Evolutionary conservation across 192 early-diverging fungal genomes (phyloP).

Genomic region (Coemansia sp.): DNA sequence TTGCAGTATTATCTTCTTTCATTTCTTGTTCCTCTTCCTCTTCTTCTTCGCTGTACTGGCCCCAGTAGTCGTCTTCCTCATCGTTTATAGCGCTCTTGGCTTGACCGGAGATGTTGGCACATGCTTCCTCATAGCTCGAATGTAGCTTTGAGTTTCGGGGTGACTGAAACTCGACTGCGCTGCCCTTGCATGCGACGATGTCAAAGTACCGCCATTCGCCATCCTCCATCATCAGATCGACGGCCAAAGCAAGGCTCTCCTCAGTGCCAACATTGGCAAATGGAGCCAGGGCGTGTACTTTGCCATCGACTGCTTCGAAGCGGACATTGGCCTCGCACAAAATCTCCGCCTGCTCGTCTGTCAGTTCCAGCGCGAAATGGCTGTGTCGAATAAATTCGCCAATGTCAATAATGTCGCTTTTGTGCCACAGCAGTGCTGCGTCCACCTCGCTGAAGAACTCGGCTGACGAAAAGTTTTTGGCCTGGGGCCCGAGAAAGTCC

Average conservation of each 20-base stretch:
- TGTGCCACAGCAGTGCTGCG: conserved; percentile 15
- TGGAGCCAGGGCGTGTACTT: conserved; percentile 27
- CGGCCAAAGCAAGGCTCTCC: background rate
- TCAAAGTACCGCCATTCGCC: conserved; percentile 39
- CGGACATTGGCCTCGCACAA: conserved; percentile 19
- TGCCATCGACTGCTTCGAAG: conserved; percentile 13
- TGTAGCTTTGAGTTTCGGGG: background rate
- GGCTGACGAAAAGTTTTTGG: background rate
- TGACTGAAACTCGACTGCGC: background rate
- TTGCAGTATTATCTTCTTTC: background rate
- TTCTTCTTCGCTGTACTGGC: conserved; percentile 24
- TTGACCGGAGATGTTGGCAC: background rate
- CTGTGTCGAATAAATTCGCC: conserved; percentile 38
- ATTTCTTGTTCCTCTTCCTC: background rate
- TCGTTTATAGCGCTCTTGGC: background rate
- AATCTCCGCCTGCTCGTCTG: conserved; percentile 39
- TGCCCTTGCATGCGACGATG: background rate
- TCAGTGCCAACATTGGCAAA: conserved; percentile 15
- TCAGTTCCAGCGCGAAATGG: conserved; percentile 45
- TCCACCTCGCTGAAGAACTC: conserved; percentile 15
- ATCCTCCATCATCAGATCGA: conserved; percentile 32
- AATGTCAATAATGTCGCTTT: background rate
- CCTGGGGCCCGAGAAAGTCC: conserved; percentile 47
- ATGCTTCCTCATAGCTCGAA: background rate
- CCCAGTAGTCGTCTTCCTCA: conserved; percentile 35